Conservation (phyloP, 148 eudicot genomes). For the Chenopodium quinoa region DNA sequence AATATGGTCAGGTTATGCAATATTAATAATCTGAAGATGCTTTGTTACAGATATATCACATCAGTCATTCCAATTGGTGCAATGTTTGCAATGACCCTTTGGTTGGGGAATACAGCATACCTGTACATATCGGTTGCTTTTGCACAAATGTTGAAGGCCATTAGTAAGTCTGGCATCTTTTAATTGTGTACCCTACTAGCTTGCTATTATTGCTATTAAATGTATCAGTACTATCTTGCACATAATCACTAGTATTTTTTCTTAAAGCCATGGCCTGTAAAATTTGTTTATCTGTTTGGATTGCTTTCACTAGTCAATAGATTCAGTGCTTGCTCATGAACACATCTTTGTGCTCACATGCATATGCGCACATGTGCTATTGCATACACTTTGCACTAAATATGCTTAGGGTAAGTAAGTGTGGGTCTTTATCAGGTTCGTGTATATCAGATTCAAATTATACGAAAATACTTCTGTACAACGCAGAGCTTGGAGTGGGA, state of each 20-base stretch:
- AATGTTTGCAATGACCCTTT: conserved; percentile 97
- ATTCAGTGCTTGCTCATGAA: neutral
- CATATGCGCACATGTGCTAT: neutral
- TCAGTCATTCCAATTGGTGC: conserved; percentile 97
- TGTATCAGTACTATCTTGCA: neutral
- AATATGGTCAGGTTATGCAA: neutral
- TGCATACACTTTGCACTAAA: neutral
- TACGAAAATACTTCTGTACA: neutral
- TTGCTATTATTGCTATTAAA: neutral
- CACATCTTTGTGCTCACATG: neutral
- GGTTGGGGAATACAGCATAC: conserved; percentile 98
- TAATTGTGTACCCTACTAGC: neutral
- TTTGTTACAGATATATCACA: conserved; percentile 60
- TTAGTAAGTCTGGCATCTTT: conserved; percentile 61
- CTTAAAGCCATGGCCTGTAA: neutral
- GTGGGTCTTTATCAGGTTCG: neutral
- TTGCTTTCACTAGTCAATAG: neutral
- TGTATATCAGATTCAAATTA: neutral
- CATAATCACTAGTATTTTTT: neutral
- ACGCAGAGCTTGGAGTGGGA: neutral
- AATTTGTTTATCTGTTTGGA: neutral
- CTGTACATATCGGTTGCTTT: conserved; percentile 95
- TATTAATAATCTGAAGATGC: neutral
- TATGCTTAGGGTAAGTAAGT: neutral
- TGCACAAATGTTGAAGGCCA: conserved; percentile 99